A percentile compares a stretch with the other conserved stretches of the same genome.
These are phyloP conservation scores for Psilocybe tampanensis DNA, from an alignment of 768 basidiomycete genomes.

Conservation along the genomic window DNA sequence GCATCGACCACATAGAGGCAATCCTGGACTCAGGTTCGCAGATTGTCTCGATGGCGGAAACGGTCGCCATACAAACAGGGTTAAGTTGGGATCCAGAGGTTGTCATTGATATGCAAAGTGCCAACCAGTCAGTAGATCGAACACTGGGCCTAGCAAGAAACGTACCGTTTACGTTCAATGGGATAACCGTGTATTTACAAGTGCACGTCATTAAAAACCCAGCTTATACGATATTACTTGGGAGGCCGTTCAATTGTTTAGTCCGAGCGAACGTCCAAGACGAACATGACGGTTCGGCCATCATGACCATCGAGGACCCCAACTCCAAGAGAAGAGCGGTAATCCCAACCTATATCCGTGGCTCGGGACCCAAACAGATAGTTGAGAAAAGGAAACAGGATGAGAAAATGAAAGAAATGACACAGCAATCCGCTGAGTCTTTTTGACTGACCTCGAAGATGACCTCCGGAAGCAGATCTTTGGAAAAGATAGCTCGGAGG, in stretches of 20 bases:
- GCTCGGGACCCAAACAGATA: constrained; percentile 22
- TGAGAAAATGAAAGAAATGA: no score
- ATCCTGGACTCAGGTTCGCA: constrained; percentile 29
- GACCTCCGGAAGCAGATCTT: no score
- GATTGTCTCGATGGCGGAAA: constrained; percentile 24
- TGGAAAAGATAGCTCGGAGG: no score
- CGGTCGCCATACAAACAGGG: constrained; percentile 8
- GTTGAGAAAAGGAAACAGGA: neutral
- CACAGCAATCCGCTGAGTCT: no score
- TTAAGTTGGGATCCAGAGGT: constrained; percentile 20
- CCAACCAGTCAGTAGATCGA: constrained; percentile 22
- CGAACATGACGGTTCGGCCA: constrained; percentile 16
- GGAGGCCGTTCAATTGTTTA: constrained; percentile 30
- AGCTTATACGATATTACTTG: constrained; percentile 29
- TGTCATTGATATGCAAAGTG: constrained; percentile 27
- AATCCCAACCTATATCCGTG: constrained; percentile 8
- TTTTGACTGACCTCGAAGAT: no score
- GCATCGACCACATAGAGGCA: constrained; percentile 14
- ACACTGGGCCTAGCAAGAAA: constrained; percentile 29
- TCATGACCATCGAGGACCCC: constrained; percentile 26
- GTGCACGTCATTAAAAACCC: constrained; percentile 27
- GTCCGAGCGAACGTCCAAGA: constrained; percentile 20
- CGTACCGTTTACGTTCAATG: constrained; percentile 25
- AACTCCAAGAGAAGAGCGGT: constrained; percentile 14
- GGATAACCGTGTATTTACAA: constrained; percentile 25